Percentiles rank a stretch among this genome's conserved stretches.
These are phyloP conservation scores for Boletus hoseneyae DNA, from an alignment of 1,284 basidiomycete genomes.

Conservation along the genomic window DNA sequence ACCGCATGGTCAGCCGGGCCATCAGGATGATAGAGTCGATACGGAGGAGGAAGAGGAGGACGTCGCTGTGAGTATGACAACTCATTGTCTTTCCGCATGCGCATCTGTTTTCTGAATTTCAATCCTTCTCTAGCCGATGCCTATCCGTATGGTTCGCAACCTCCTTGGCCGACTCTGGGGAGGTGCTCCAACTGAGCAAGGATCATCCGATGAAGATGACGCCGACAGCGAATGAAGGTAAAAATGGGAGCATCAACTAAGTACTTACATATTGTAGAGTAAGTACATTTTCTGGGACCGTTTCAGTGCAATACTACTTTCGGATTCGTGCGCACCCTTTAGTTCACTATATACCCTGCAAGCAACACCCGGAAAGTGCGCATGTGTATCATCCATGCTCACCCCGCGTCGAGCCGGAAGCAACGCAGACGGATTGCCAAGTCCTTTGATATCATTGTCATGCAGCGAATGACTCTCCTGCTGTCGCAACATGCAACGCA, in stretches of 20 bases:
- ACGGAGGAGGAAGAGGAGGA: constrained; percentile 39
- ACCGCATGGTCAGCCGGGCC: neutral
- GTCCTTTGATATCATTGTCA: neutral
- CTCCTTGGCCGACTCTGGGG: constrained; percentile 64
- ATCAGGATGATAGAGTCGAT: constrained; percentile 35
- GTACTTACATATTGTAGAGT: neutral
- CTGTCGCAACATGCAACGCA: constrained; percentile 1
- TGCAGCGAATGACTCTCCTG: neutral
- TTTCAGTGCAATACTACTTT: neutral
- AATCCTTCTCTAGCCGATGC: constrained; percentile 47
- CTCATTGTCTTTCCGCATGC: neutral
- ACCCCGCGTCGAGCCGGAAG: no score
- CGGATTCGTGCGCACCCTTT: neutral
- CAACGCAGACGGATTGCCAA: no score
- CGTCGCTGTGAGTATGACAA: constrained; percentile 42
- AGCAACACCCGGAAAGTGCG: no score
- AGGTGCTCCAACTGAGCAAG: constrained; percentile 31
- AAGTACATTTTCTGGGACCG: neutral
- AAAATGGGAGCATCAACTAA: neutral
- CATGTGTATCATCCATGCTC: no score
- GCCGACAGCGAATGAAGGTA: constrained; percentile 1
- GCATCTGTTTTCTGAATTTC: constrained; percentile 1
- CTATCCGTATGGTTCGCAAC: constrained; percentile 58
- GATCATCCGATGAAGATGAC: constrained; percentile 36
- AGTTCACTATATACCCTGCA: neutral